Evolutionary conservation across 2,329 filamentous ascomycete species (phyloP), one percentile per base, ranked within the genome.

Genomic region (Cercospora citrullina): DNA sequence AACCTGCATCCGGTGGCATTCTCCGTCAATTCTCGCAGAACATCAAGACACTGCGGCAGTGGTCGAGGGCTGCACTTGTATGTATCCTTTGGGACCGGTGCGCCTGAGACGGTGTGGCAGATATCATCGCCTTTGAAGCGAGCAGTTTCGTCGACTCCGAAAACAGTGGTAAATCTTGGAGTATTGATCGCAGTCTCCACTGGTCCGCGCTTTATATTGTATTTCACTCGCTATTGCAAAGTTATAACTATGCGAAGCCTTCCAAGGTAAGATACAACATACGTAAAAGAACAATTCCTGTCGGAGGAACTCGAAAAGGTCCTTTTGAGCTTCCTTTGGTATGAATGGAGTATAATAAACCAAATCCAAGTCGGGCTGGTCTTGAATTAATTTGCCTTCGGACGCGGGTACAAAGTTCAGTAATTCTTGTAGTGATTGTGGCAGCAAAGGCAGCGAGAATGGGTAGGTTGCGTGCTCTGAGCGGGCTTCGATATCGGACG

Each of bases 281-380:
- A 64, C 62, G 69, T 79, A 63, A 90, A 93, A 94, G 8, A 90
- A 90, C 1, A 94, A 79, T 68, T 90, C 85, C n/a, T 83, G 79
- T 1, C 91, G 87, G 1, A 94, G 83, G 74, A 93, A 93, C 14
- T 87, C 80, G 78, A 94, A 94, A 0, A 93, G 78, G 4, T 86
- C 81, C 3, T 83, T 82, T 21, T 87, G 83, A 10, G 87, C 81
- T 12, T 84, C 78, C 2, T 82, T 80, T 0, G 89, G 85, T 4
- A 94, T 84, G 71, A 91, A 94, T 0, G 91, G 91, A 73, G 92
- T 85, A 76, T 90, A 94, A 79, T 92, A 92, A 8, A 94, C 79
- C 0, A 94, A 82, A 75, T 94, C 90, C 0, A 94, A 84, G 70
- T 93, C 86, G 0, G 87, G 85, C 73, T 91, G 87, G 74, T 92